Percentiles rank a stretch among this genome's conserved stretches.
These are phyloP conservation scores for Citrus inodora DNA, from an alignment of 345 rosid species.

Conservation along the genomic window DNA sequence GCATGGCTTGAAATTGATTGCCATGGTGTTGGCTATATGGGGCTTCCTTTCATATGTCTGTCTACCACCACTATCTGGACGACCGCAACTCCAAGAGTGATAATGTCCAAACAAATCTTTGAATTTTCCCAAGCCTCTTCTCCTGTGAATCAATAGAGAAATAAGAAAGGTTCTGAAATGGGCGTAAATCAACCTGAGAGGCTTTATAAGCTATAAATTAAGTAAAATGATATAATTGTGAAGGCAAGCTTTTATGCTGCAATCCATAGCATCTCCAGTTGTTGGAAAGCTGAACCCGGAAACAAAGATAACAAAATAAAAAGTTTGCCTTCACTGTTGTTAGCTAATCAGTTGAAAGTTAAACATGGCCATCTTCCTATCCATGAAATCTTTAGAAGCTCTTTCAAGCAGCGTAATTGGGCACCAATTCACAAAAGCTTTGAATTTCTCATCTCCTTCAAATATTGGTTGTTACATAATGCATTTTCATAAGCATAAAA, in stretches of 20 bases:
- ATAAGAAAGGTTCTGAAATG: not conserved
- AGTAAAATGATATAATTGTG: not conserved
- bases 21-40: constrained; percentile 66
- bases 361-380: not conserved
- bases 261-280: not conserved
- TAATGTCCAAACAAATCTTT: not conserved
- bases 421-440: not conserved
- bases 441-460: not conserved
- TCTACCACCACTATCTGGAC: constrained; percentile 38
- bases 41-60: constrained; percentile 45
- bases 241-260: not conserved
- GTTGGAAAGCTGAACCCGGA: not conserved
- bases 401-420: not conserved
- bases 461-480: not conserved
- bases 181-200: not conserved
- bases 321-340: not conserved
- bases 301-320: not conserved
- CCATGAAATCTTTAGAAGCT: not conserved
- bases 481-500: not conserved
- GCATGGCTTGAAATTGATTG: constrained; percentile 62
- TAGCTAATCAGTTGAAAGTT: not conserved
- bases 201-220: not conserved
- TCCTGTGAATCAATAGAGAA: not conserved
- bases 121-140: not conserved
- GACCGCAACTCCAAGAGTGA: not conserved